Evolutionary conservation across 2,329 filamentous ascomycete species (phyloP).

Genomic region (Alternaria ethzedia): DNA sequence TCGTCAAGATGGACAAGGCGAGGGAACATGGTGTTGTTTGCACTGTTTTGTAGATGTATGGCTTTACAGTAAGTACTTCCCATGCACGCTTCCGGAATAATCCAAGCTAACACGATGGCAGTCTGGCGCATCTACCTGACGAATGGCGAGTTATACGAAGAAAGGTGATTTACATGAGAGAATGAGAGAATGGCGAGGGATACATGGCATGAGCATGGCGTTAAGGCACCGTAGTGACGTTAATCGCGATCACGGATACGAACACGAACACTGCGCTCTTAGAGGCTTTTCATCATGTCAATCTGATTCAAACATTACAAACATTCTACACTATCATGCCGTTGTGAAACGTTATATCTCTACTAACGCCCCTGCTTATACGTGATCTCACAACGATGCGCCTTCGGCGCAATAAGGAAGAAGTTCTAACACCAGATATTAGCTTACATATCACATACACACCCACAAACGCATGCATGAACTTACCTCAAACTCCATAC

Average conservation of each 20-base stretch:
- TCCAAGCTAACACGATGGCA: background rate
- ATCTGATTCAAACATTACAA: too few relatives aligned
- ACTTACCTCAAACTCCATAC: slow-evolving; percentile 49
- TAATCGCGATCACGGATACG: background rate
- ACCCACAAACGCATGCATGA: background rate
- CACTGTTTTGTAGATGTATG: background rate
- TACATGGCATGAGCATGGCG: background rate
- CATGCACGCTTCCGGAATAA: background rate
- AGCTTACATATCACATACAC: background rate
- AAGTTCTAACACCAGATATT: slow-evolving; percentile 35
- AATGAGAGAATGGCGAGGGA: background rate
- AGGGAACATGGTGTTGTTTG: background rate
- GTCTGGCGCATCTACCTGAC: background rate
- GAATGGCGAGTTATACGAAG: accelerated
- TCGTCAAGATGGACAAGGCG: background rate
- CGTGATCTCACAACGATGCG: slow-evolving; percentile 51
- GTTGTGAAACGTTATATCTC: accelerated
- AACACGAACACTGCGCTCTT: background rate
- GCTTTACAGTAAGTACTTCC: background rate
- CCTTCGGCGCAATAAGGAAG: slow-evolving; percentile 54
- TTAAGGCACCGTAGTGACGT: background rate
- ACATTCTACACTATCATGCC: background rate
- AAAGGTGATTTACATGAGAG: background rate
- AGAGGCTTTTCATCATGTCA: background rate
- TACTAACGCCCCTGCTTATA: slow-evolving; percentile 5